Base-by-base conservation (phyloP, 768 basidiomycete species). In the Goffeauzyma gilvescens region DNA sequence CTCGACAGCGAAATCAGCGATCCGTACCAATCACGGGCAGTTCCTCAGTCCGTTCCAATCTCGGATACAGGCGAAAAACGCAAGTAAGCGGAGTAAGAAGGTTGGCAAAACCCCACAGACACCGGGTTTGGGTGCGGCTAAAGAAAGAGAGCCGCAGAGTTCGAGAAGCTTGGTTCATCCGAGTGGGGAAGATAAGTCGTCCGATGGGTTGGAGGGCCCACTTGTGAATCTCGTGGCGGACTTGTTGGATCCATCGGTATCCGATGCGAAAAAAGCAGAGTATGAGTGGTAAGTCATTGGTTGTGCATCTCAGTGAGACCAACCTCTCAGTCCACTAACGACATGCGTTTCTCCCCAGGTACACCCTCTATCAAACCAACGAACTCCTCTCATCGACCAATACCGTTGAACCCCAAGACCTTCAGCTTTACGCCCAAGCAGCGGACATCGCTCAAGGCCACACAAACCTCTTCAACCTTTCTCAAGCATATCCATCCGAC, bases 261-360 rank as follows among this genome's bases (percentile, higher is more conserved):
- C 75, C 0, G 71, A 71, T 23, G 66, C 69, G 23, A 80, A 84
- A 55, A 69, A 74, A 46, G 66, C 69, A 0, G 81, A 84, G 57
- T 85, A 84, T 60, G 72, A 76, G 52, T 75, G 75, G 76, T 78
- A 38, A 24, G 71, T 59, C 31, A 8, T 31, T 31, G 10, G 33
- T 10, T 6, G 18, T 38, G 13, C 33, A 23, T 6, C 7, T 18
- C 10, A 6, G 20, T 17, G 8, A 20, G 8, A 9, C 22, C 22
- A 21, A 23, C 23, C 9, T 33, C 26, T 21, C 26, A 3, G 15
- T 20, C 23, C 20, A 3, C 15, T 22, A 32, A 4, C 17, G 14
- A 4, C n/a, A 34, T 8, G 5, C 21, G n/a, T 18, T 6, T 18
- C 21, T 7, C 35, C 5, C 4, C 35, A 46, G 45, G 50, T 47